Evolutionary conservation across 345 rosid genomes (phyloP).

Genomic region (Viola odorata): DNA sequence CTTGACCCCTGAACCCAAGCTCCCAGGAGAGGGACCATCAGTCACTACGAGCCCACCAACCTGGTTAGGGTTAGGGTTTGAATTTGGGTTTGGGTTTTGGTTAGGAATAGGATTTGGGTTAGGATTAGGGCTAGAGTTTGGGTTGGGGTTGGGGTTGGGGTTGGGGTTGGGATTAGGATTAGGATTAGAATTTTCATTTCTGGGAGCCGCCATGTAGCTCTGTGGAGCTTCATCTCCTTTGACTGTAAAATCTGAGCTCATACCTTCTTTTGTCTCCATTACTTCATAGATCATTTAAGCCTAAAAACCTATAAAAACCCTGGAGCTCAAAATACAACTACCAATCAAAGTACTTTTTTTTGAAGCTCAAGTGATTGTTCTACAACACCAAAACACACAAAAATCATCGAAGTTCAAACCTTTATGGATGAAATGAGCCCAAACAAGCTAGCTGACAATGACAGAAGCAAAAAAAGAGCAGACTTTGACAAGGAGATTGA

Average conservation of each 20-base stretch:
- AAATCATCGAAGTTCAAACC: not conserved
- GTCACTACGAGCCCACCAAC: conserved; percentile 9
- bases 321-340: conserved; percentile 15
- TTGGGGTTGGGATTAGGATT: conserved; percentile 29
- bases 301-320: conserved; percentile 32
- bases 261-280: conserved; percentile 66
- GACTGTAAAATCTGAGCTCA: conserved; percentile 31
- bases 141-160: conserved; percentile 1
- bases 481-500: conserved; percentile 16
- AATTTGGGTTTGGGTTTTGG: not conserved
- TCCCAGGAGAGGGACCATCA: conserved; percentile 21
- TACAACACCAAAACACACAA: conserved; percentile 3
- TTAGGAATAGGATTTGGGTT: conserved; percentile 13
- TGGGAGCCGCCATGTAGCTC: conserved; percentile 44
- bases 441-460: conserved; percentile 6
- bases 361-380: conserved; percentile 10
- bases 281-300: conserved; percentile 25
- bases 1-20: conserved; percentile 38
- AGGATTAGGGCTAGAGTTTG: not conserved
- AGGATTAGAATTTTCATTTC: conserved; percentile 37
- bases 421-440: conserved; percentile 18
- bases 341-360: conserved; percentile 22
- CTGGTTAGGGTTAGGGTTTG: conserved; percentile 10
- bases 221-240: conserved; percentile 50
- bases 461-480: conserved; percentile 2